phyloP scores from a whole-genome alignment of 1,284 basidiomycete genomes.

The Gomphus sp. region DNA sequence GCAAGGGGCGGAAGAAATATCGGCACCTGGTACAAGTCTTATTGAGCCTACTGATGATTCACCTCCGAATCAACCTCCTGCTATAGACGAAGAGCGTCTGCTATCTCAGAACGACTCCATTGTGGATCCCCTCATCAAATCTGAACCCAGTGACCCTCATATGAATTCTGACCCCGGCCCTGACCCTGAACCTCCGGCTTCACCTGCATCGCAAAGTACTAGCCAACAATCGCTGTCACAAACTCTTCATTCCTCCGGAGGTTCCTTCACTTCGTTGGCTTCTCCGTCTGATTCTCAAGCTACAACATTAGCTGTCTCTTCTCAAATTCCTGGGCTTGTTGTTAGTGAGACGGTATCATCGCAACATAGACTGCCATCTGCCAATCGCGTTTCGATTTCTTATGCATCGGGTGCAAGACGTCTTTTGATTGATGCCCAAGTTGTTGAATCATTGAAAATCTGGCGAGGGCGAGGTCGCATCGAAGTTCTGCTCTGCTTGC shows the following conservation, averaged over 20 bases:
- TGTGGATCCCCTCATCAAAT: not conserved
- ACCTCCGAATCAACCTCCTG: not conserved
- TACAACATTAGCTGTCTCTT: not conserved
- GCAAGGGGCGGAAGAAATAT: not conserved
- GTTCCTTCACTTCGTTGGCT: conserved; percentile 2
- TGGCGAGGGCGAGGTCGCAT: conserved; percentile 78
- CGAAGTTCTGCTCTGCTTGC: conserved; percentile 65
- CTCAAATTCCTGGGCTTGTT: not conserved
- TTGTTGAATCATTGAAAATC: conserved; percentile 75
- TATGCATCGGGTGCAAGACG: conserved; percentile 84
- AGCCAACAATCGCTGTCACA: conserved; percentile 7
- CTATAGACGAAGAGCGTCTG: not conserved
- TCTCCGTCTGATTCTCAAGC: not conserved
- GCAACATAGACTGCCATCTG: conserved; percentile 38
- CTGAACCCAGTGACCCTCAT: not conserved
- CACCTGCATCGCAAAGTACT: conserved; percentile 31
- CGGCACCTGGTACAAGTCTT: not conserved
- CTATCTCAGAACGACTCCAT: not conserved
- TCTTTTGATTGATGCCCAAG: conserved; percentile 82
- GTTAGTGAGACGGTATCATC: not conserved
- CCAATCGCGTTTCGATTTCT: conserved; percentile 85
- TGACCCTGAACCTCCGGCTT: conserved; percentile 42
- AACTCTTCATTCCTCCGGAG: conserved; percentile 3
- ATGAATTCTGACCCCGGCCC: not conserved
- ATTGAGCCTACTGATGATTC: conserved; percentile 10